These are phyloP conservation scores for Penicillium corylophilum DNA, from an alignment of 2,329 filamentous ascomycete genomes.

Conservation along the genomic window DNA sequence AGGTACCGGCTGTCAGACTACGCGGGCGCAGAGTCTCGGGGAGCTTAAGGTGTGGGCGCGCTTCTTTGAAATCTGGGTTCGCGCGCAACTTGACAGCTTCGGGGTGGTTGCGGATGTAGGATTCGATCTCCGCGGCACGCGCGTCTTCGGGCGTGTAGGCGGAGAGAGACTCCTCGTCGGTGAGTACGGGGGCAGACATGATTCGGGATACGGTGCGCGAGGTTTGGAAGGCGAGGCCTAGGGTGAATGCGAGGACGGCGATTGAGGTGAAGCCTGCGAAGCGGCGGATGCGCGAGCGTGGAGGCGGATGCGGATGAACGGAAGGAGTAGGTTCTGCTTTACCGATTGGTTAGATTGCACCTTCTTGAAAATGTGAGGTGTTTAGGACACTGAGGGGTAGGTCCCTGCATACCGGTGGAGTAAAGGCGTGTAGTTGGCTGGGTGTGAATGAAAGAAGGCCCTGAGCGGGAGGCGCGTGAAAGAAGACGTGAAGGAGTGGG, in stretches of 20 bases:
- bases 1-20: constrained; percentile 78
- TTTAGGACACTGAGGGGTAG: not conserved
- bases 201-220: constrained; percentile 27
- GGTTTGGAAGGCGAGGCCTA: constrained; percentile 31
- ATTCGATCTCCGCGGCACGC: constrained; percentile 60
- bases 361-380: not conserved
- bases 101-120: constrained; percentile 72
- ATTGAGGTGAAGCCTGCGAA: constrained; percentile 38
- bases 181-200: constrained; percentile 47
- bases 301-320: constrained; percentile 7
- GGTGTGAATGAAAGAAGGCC: not conserved
- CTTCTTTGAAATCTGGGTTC: constrained; percentile 68
- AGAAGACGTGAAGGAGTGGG: constrained; percentile 14
- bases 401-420: constrained; percentile 8
- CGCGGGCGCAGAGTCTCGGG: constrained; percentile 66
- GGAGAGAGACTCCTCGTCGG: constrained; percentile 70
- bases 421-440: not conserved
- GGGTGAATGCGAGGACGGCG: constrained; percentile 33
- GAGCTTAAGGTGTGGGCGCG: constrained; percentile 84
- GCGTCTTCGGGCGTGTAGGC: constrained; percentile 62
- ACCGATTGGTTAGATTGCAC: not conserved
- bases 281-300: constrained; percentile 33
- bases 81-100: constrained; percentile 67
- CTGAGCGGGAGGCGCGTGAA: not conserved
- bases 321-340: constrained; percentile 10